Evolutionary conservation across 768 basidiomycete species (phyloP).

Genomic region (Trichaptum fuscoviolaceum): DNA sequence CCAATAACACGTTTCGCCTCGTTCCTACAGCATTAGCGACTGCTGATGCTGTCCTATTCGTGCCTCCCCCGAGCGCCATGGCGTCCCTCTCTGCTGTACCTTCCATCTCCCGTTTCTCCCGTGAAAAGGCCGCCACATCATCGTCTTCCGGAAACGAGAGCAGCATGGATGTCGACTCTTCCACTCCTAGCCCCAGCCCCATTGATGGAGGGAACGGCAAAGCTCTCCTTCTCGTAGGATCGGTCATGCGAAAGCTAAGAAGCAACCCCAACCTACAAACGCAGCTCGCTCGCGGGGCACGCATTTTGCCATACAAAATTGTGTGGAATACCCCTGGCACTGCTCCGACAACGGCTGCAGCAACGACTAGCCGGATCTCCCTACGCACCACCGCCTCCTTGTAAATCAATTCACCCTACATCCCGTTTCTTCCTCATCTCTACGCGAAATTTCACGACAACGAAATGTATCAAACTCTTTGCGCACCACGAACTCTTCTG

Average conservation of each 20-base stretch:
- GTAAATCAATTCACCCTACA: background rate
- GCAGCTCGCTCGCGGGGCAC: conserved; percentile 39
- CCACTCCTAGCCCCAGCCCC: background rate
- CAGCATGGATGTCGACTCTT: background rate
- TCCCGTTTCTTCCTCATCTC: background rate
- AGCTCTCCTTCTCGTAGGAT: conserved; percentile 46
- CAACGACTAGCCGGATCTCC: background rate
- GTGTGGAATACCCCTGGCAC: conserved; percentile 14
- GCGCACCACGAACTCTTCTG: background rate
- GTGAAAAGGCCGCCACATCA: conserved; percentile 8
- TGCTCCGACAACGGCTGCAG: background rate
- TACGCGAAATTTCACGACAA: background rate
- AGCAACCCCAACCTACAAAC: conserved; percentile 25
- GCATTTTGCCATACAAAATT: conserved; percentile 55
- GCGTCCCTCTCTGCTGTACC: conserved; percentile 11
- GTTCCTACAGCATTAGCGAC: conserved; percentile 46
- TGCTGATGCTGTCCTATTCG: conserved; percentile 48
- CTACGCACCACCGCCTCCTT: background rate
- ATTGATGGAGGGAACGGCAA: conserved; percentile 9
- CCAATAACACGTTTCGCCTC: conserved; percentile 31
- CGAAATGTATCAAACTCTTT: background rate
- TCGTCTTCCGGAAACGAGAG: conserved; percentile 7
- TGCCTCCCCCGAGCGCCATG: conserved; percentile 19
- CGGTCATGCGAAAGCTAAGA: conserved; percentile 42
- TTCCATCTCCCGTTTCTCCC: conserved; percentile 13